phyloP scores from a whole-genome alignment of 1,284 basidiomycete species.

The Pseudozyma hubeiensis region DNA sequence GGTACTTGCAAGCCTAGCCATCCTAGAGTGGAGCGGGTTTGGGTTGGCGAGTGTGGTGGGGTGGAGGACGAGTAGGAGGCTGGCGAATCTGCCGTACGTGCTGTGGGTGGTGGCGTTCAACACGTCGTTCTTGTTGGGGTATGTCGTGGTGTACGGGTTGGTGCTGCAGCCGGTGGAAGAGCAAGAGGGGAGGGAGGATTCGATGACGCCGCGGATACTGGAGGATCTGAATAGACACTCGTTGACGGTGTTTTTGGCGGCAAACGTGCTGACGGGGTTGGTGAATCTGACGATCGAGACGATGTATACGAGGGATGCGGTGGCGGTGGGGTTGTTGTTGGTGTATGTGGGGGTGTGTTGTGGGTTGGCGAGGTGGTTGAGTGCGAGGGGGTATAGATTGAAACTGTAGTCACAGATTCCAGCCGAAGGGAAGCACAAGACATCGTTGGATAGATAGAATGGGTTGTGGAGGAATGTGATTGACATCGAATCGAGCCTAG shows the following conservation, averaged over 20 bases:
- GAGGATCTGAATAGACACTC: constrained; percentile 86
- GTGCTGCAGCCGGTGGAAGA: constrained; percentile 74
- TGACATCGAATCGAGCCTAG: background rate
- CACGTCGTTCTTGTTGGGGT: constrained; percentile 83
- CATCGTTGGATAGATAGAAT: background rate
- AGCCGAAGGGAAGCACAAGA: background rate
- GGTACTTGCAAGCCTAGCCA: constrained; percentile 75
- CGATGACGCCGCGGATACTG: constrained; percentile 74
- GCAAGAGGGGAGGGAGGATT: background rate
- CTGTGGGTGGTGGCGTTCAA: constrained; percentile 92
- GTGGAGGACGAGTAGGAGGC: constrained; percentile 36
- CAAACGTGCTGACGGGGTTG: constrained; percentile 86
- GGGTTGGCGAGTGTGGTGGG: constrained; percentile 58
- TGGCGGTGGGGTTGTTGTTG: constrained; percentile 77
- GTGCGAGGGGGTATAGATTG: constrained; percentile 20
- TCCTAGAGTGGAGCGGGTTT: constrained; percentile 81
- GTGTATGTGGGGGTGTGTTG: constrained; percentile 77
- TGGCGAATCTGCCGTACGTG: constrained; percentile 83
- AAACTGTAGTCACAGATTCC: constrained; percentile 11
- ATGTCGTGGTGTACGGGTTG: constrained; percentile 80
- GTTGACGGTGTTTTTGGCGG: constrained; percentile 83
- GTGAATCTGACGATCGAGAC: constrained; percentile 84
- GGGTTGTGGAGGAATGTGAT: background rate
- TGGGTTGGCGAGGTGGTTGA: constrained; percentile 26
- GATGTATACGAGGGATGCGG: constrained; percentile 78